Evolutionary conservation across 2,329 filamentous ascomycete genomes (phyloP).

Genomic region (Leptodontidium sp.): DNA sequence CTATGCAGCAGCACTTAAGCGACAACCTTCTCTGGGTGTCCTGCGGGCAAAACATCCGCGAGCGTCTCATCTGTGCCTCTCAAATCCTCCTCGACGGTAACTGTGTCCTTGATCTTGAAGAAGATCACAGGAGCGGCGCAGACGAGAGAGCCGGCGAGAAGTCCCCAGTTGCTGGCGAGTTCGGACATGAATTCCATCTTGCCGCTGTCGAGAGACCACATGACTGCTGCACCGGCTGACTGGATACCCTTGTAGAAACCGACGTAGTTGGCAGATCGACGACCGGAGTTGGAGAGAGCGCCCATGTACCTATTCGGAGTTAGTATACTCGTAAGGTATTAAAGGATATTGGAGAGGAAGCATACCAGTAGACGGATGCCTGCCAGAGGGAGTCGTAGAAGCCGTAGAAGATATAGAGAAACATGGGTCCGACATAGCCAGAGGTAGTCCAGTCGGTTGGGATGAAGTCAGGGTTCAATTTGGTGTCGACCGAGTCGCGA

Average conservation of each 20-base stretch:
- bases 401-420: slow-evolving; percentile 90
- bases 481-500: slow-evolving; percentile 49
- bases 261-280: slow-evolving; percentile 90
- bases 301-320: slow-evolving; percentile 78
- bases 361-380: slow-evolving; percentile 85
- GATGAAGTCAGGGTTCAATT: slow-evolving; percentile 29
- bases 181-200: slow-evolving; percentile 72
- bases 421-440: slow-evolving; percentile 80
- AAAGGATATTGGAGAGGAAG: slow-evolving; percentile 25
- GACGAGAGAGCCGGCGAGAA: slow-evolving; percentile 77
- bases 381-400: slow-evolving; percentile 93
- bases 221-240: slow-evolving; percentile 83
- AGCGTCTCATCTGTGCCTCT: slow-evolving; percentile 85
- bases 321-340: slow-evolving; percentile 23
- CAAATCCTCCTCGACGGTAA: slow-evolving; percentile 82
- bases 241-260: slow-evolving; percentile 93
- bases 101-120: slow-evolving; percentile 81
- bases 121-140: slow-evolving; percentile 83
- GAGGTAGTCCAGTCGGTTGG: slow-evolving; percentile 69
- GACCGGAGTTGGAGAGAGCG: slow-evolving; percentile 88
- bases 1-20: slow-evolving; percentile 1
- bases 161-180: slow-evolving; percentile 79
- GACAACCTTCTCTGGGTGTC: slow-evolving; percentile 32
- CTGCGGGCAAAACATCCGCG: slow-evolving; percentile 64
- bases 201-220: slow-evolving; percentile 72